Conservation (phyloP, 2,329 filamentous ascomycete species). For the Fusarium napiforme region DNA sequence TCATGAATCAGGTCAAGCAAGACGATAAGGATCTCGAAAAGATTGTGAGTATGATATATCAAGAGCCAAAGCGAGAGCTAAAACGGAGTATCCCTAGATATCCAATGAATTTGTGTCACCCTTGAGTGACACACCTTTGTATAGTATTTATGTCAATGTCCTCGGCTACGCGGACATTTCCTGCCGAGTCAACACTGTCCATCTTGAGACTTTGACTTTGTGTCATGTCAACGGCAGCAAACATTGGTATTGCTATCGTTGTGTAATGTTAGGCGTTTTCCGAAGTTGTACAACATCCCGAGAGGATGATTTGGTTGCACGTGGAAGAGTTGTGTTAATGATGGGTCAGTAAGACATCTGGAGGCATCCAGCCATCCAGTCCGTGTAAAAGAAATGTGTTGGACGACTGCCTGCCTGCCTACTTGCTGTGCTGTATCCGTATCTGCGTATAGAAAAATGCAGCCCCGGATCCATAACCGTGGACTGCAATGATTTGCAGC, state of each 20-base stretch:
- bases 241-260: background rate
- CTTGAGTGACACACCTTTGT: background rate
- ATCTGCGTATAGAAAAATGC: background rate
- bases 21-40: background rate
- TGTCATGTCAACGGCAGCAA: background rate
- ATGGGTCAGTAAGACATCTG: background rate
- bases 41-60: background rate
- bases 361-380: background rate
- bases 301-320: background rate
- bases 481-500: constrained; percentile 37
- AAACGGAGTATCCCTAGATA: background rate
- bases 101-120: background rate
- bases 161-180: background rate
- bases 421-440: constrained; percentile 19
- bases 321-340: background rate
- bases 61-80: background rate
- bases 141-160: background rate
- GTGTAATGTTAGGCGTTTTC: constrained; percentile 1
- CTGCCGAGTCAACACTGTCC: background rate
- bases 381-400: background rate
- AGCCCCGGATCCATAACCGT: constrained; percentile 28
- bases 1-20: background rate
- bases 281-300: background rate
- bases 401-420: background rate
- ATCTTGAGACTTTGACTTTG: background rate